These are phyloP conservation scores for slime mould (Dictyostelium discoideum) DNA, from an alignment of 78 protist genomes.

Conservation along the genomic window DNA sequence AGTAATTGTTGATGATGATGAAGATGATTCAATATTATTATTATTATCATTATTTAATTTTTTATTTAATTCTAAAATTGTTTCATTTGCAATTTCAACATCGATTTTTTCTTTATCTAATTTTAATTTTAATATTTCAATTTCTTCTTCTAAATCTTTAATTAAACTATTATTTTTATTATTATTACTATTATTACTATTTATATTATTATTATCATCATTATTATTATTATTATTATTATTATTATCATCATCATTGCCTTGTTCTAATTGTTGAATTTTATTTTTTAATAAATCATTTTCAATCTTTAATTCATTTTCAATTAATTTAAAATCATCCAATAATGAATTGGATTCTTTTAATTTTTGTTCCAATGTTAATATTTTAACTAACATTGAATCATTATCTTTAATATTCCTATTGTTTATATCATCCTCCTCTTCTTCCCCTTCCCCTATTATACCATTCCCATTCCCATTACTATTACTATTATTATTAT, in stretches of 20 bases:
- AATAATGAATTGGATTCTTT: not conserved
- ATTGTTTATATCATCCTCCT: not conserved
- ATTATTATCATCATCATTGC: not conserved
- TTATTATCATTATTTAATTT: not conserved
- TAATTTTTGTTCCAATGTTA: constrained; percentile 13
- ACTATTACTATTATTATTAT: not conserved
- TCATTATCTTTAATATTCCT: not conserved
- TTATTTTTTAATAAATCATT: not conserved
- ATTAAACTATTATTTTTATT: not conserved
- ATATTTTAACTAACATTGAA: not conserved
- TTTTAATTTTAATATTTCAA: not conserved
- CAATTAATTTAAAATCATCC: not conserved
- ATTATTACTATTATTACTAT: not conserved
- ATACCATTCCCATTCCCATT: not conserved
- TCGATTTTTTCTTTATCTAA: constrained; percentile 46
- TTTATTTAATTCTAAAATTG: constrained; percentile 12
- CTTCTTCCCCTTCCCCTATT: not conserved
- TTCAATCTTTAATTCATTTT: not conserved
- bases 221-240: not conserved
- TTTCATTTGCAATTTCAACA: constrained; percentile 53
- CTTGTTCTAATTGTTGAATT: not conserved
- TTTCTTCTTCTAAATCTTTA: not conserved
- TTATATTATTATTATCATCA: not conserved
- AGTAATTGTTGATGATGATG: not conserved
- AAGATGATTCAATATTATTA: not conserved